Evolutionary conservation across 2,329 filamentous ascomycete genomes (phyloP), one percentile per base, ranked within the genome.

Genomic region (Chrysoporthe deuterocubensis): DNA sequence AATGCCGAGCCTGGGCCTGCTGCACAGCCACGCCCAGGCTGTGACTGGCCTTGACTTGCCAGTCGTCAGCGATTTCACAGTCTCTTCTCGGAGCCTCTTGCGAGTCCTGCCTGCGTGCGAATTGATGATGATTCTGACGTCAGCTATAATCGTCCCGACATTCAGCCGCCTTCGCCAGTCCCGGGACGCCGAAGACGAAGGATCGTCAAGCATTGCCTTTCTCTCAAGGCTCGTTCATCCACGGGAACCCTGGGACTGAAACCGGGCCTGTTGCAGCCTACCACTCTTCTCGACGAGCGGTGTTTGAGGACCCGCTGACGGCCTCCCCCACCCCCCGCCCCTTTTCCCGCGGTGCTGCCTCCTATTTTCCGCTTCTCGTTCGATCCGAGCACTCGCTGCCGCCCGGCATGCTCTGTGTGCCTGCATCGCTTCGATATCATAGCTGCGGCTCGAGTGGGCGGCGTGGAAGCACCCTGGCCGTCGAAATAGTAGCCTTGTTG

Each of bases 251-350:
- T 62, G 61, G 59, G 11, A 59, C 64, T 68, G 67, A 68, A 68
- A 68, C 67, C 50, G 52, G 48, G 64, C 64, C 52, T 63, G 67
- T 68, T 62, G 64, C 67, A 68, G 64, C 58, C 64, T 63, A 43
- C 48, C 59, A 40, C 44, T 59, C 40, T 44, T 52, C 63, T 64
- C 44, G 67, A 67, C 67, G 58, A 58, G 61, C 26, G 48, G 65
- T 37, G 67, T 67, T 69, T 67, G 54, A 67, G 67, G 67, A 65
- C 52, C 65, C 57, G 65, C 64, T 40, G 37, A 42, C 56, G 65
- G 26, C 65, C 26, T 11, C 50, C 21, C 43, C 50, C 52, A 21
- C 52, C 44, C 40, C 61, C 48, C 50, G 26, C n/a, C 48, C 9
- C 40, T 66, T 46, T 48, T 46, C 54, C 26, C 34, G 4, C 9